phyloP scores from a whole-genome alignment of 805 yeast species.

The Lachancea dasiensis region DNA sequence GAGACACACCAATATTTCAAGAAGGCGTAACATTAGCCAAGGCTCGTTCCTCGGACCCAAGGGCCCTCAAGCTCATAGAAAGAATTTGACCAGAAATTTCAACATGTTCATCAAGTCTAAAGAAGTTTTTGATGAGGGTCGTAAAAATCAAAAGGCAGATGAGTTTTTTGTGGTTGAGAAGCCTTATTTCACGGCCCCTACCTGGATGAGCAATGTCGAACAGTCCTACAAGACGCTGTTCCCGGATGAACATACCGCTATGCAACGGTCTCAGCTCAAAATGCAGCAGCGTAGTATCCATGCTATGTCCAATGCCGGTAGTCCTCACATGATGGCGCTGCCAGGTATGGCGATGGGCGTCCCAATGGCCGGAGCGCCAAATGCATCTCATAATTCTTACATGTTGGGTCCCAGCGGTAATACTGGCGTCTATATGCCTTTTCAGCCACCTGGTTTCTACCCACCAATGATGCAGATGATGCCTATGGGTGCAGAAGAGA shows the following conservation, averaged over 20 bases:
- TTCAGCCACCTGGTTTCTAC: constrained; percentile 32
- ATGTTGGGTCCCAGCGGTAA: constrained; percentile 18
- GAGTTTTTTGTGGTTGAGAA: constrained; percentile 43
- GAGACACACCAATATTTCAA: constrained; percentile 18
- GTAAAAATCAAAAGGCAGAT: constrained; percentile 23
- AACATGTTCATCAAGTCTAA: constrained; percentile 48
- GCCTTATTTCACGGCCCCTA: constrained; percentile 69
- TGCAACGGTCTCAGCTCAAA: constrained; percentile 27
- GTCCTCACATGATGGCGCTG: constrained; percentile 24
- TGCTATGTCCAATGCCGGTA: constrained; percentile 23
- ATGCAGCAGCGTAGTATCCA: constrained; percentile 31
- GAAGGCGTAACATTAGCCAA: constrained; percentile 21
- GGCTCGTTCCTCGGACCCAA: constrained; percentile 37
- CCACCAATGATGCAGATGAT: constrained; percentile 31
- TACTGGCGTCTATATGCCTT: constrained; percentile 31
- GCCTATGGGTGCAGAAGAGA: constrained; percentile 23
- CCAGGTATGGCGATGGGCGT: constrained; percentile 28
- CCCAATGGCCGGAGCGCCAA: constrained; percentile 27
- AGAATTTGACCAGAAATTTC: constrained; percentile 40
- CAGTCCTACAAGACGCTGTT: constrained; percentile 50
- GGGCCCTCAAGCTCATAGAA: constrained; percentile 30
- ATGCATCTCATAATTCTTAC: constrained; percentile 23
- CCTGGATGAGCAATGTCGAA: constrained; percentile 61
- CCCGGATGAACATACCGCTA: constrained; percentile 35
- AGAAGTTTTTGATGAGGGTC: constrained; percentile 28